Conservation (phyloP, 257 asterid genomes). For the Scutellaria barbata region DNA sequence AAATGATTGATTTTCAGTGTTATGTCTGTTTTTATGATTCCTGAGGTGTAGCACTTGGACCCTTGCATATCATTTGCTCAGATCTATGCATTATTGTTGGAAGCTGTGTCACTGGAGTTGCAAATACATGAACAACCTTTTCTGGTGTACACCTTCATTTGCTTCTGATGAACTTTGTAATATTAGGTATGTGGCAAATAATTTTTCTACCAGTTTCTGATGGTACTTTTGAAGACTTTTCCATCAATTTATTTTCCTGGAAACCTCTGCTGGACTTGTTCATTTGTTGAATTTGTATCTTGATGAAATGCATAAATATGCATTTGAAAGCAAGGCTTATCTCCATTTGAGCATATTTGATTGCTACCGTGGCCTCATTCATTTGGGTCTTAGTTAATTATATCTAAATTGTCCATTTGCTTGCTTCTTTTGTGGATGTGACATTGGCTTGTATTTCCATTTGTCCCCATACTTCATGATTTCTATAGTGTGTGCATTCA, state of each 20-base stretch:
- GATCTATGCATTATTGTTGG: no score
- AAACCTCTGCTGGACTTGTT: neutral
- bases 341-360: neutral
- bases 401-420: no score
- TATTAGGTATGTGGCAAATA: conserved; percentile 4
- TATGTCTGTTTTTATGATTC: no score
- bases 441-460: neutral
- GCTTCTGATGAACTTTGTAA: neutral
- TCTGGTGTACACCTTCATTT: no score
- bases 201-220: neutral
- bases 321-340: neutral
- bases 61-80: no score
- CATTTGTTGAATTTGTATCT: conserved; percentile 1
- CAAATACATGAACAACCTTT: no score
- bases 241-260: neutral
- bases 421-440: neutral
- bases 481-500: neutral
- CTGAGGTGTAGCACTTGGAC: no score
- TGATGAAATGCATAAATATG: neutral
- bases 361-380: no score
- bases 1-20: no score
- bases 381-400: no score
- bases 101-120: no score
- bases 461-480: neutral
- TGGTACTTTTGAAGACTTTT: neutral